These are phyloP conservation scores for Globisporangium uncinulatum DNA, from an alignment of 352 stramenopile genomes.

Conservation along the genomic window DNA sequence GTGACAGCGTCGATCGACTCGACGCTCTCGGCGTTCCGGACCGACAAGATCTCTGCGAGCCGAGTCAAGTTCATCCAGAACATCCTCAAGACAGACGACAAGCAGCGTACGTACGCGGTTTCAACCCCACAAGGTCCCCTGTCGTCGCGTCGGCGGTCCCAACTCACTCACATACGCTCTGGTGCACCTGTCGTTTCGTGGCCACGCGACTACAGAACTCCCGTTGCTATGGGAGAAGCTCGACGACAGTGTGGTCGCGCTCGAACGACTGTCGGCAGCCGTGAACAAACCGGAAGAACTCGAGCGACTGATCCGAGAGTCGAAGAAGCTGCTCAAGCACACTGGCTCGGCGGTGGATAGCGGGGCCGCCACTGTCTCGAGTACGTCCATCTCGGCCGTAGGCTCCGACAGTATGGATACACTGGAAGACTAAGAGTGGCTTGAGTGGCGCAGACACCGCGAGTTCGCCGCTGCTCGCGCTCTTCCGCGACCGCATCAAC, in stretches of 20 bases:
- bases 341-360: not conserved
- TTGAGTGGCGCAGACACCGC: constrained; percentile 5
- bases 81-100: constrained; percentile 40
- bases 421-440: not conserved
- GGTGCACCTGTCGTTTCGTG: not conserved
- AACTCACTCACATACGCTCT: not conserved
- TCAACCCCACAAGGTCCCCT: too few species aligned
- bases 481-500: constrained; percentile 46
- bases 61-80: constrained; percentile 54
- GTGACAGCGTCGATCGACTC: constrained; percentile 51
- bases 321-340: constrained; percentile 41
- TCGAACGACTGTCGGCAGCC: constrained; percentile 37
- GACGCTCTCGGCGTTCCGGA: constrained; percentile 47
- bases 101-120: constrained; percentile 12
- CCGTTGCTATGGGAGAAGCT: constrained; percentile 56
- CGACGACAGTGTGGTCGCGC: constrained; percentile 35
- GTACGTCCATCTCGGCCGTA: not conserved
- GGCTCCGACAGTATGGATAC: too few species aligned
- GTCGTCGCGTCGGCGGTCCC: too few species aligned
- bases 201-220: not conserved
- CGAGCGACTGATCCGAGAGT: constrained; percentile 41
- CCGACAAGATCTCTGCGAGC: constrained; percentile 44
- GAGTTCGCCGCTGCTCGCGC: constrained; percentile 17
- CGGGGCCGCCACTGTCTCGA: not conserved
- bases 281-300: constrained; percentile 60